Evolutionary conservation across 371 early-diverging fungal species (phyloP).

Genomic region (Syncephalastrum contaminatum): DNA sequence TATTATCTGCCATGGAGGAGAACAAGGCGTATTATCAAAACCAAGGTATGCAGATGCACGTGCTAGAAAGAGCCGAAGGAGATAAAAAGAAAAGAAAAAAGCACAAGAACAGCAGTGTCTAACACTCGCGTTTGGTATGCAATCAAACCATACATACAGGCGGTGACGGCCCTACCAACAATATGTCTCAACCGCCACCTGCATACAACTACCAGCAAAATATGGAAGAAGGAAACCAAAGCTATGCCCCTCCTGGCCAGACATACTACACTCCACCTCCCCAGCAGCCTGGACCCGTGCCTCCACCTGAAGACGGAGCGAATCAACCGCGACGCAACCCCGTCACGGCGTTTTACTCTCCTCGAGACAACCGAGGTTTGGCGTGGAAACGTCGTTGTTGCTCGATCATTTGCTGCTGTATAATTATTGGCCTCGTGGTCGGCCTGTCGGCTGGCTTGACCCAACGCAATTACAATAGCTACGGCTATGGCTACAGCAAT

Average conservation of each 20-base stretch:
- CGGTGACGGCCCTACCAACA: no score
- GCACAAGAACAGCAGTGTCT: no score
- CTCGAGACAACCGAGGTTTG: conserved; percentile 25
- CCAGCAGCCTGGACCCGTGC: conserved; percentile 13
- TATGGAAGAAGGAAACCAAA: background rate
- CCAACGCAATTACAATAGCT: conserved; percentile 2
- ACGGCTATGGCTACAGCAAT: conserved; percentile 7
- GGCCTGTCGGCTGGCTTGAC: conserved; percentile 34
- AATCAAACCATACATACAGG: background rate
- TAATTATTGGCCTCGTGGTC: conserved; percentile 29
- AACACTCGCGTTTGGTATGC: no score
- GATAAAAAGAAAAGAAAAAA: no score
- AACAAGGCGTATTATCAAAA: no score
- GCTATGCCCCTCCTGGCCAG: conserved; percentile 15
- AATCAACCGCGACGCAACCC: conserved; percentile 11
- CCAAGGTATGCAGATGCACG: no score
- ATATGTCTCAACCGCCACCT: conserved; percentile 5
- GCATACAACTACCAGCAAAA: background rate
- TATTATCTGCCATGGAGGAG: no score
- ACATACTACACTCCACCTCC: conserved; percentile 32
- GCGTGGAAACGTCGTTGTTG: conserved; percentile 26
- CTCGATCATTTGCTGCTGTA: conserved; percentile 32
- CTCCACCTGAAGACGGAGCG: conserved; percentile 5
- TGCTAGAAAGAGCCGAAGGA: no score
- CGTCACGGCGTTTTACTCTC: conserved; percentile 29